A percentile compares a stretch with the other conserved stretches of the same genome.
Conservation (phyloP, 495 filamentous ascomycete species). For the Penicillium desertorum region DNA sequence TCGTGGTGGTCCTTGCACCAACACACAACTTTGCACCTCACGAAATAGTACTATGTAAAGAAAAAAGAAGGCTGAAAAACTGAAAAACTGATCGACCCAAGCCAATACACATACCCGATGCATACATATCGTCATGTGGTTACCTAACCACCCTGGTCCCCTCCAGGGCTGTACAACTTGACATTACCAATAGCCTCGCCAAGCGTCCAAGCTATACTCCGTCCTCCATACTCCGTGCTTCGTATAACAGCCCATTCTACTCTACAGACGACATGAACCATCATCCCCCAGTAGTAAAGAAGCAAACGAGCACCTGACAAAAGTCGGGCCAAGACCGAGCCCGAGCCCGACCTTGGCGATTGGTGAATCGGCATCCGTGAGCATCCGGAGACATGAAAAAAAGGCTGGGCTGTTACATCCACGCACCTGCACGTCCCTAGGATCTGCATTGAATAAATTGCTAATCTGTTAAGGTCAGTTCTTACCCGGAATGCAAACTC, state of each 20-base stretch:
- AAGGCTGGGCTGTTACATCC: slow-evolving; percentile 6
- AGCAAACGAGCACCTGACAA: background rate
- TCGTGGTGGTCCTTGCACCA: background rate
- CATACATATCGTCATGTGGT: slow-evolving; percentile 11
- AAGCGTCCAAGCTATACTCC: background rate
- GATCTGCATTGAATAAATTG: slow-evolving; percentile 5
- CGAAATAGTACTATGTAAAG: background rate
- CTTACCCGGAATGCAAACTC: slow-evolving; percentile 9
- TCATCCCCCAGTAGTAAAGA: background rate
- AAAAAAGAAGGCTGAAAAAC: too few relatives aligned
- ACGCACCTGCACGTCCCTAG: slow-evolving; percentile 21
- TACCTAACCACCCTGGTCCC: background rate
- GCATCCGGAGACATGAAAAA: slow-evolving; percentile 26
- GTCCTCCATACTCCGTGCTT: background rate
- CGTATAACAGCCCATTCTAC: background rate
- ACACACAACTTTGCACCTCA: background rate
- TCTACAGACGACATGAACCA: background rate
- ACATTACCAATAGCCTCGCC: background rate
- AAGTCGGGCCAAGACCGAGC: slow-evolving; percentile 23
- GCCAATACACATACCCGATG: background rate
- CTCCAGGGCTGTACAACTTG: background rate
- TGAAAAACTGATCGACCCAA: background rate
- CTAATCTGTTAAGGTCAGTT: background rate
- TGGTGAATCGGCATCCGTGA: slow-evolving; percentile 29
- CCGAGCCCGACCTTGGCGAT: slow-evolving; percentile 24